Conservation (phyloP, 805 yeast genomes). For the Cyberlindnera amylophila region DNA sequence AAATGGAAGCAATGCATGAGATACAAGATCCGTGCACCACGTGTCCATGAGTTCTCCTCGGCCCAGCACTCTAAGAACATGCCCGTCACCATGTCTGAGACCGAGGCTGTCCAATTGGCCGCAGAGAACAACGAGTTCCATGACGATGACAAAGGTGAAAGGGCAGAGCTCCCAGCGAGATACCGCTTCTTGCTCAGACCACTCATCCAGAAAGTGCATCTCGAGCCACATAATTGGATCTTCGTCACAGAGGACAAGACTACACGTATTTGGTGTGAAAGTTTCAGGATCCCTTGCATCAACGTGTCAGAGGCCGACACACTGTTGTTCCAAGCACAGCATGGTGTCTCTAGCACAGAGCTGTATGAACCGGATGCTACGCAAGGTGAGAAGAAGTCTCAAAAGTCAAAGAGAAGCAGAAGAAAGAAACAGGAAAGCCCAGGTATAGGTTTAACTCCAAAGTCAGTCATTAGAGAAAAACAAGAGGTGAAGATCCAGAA, state of each 20-base stretch:
- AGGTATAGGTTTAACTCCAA: not conserved
- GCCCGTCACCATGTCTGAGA: conserved; percentile 10
- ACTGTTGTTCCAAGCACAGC: conserved; percentile 12
- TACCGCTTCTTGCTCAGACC: conserved; percentile 53
- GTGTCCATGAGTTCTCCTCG: conserved; percentile 40
- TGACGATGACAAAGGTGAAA: conserved; percentile 1
- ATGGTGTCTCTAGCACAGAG: not conserved
- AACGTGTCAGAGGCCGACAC: conserved; percentile 48
- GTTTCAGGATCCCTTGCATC: conserved; percentile 51
- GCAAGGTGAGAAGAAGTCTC: not conserved
- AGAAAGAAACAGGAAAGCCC: conserved; percentile 1
- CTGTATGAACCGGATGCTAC: not conserved
- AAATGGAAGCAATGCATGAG: conserved; percentile 45
- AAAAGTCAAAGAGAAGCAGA: conserved; percentile 2
- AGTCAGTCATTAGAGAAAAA: not conserved
- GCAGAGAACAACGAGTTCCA: not conserved
- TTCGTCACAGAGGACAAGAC: conserved; percentile 59
- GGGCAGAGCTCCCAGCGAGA: conserved; percentile 46
- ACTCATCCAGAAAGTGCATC: conserved; percentile 49
- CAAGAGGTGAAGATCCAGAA: conserved; percentile 30
- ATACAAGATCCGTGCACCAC: conserved; percentile 44
- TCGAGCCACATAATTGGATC: conserved; percentile 44
- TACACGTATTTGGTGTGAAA: conserved; percentile 48
- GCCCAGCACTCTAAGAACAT: not conserved
- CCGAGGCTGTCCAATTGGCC: conserved; percentile 7